Evolutionary conservation across 495 filamentous ascomycete species (phyloP).

Genomic region (Friedmanniomyces simplex): DNA sequence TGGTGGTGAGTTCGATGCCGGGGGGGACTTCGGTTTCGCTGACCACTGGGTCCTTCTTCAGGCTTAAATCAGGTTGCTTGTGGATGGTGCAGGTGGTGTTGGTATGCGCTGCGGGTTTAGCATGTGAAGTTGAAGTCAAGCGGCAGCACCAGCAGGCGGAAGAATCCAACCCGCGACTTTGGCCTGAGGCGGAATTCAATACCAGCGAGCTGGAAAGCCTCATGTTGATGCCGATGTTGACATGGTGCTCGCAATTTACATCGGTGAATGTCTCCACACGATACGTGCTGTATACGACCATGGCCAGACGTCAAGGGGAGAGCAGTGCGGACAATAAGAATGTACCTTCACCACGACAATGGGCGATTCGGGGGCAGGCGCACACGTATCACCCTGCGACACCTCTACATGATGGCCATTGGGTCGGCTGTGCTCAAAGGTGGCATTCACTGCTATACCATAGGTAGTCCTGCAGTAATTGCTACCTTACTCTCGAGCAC

Average conservation of each 20-base stretch:
- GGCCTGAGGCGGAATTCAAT: not conserved
- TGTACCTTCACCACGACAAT: too few species aligned
- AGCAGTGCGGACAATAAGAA: too few species aligned
- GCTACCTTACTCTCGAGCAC: too few species aligned
- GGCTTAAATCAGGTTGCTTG: too few species aligned
- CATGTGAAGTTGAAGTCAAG: slow-evolving; percentile 12
- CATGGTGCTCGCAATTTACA: too few species aligned
- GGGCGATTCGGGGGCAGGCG: too few species aligned
- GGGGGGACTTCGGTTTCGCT: not conserved
- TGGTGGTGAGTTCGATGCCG: not conserved
- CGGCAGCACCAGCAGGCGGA: slow-evolving; percentile 6
- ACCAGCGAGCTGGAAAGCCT: not conserved
- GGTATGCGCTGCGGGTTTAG: not conserved
- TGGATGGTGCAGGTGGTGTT: not conserved
- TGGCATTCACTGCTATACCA: too few species aligned
- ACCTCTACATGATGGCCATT: too few species aligned
- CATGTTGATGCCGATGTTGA: not conserved
- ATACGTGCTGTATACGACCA: not conserved
- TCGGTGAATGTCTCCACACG: not conserved
- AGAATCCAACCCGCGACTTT: not conserved
- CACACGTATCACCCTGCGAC: too few species aligned
- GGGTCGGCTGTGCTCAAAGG: too few species aligned
- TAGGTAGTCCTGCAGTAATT: too few species aligned
- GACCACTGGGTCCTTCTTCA: not conserved
- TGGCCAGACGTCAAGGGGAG: not conserved